Conservation (phyloP, 192 early-diverging fungal genomes). For the Chytriomyces sp. region DNA sequence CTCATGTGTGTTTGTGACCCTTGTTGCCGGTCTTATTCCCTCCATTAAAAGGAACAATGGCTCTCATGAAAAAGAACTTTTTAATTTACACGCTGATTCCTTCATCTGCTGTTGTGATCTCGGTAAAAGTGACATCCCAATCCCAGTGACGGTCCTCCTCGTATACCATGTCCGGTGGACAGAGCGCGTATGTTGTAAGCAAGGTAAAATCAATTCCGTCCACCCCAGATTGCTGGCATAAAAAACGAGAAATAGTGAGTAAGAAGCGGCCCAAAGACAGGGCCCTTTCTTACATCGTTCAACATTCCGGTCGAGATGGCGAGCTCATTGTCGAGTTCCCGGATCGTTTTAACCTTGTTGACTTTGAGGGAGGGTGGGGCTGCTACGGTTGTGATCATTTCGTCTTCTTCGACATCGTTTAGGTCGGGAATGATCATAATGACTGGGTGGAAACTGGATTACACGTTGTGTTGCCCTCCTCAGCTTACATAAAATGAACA, state of each 20-base stretch:
- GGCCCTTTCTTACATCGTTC: constrained; percentile 40
- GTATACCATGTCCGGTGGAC: constrained; percentile 40
- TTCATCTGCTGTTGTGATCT: constrained; percentile 18
- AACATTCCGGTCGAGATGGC: constrained; percentile 35
- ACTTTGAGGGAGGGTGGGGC: constrained; percentile 46
- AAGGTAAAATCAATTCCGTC: constrained; percentile 48
- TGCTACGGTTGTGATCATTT: constrained; percentile 48
- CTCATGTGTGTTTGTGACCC: too few species aligned
- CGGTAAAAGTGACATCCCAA: constrained; percentile 52
- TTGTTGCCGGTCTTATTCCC: too few species aligned
- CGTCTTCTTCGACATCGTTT: constrained; percentile 47
- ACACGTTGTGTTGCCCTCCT: neutral
- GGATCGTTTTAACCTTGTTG: constrained; percentile 50
- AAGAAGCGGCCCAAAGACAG: neutral
- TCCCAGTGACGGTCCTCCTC: constrained; percentile 53
- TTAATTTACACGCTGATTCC: neutral
- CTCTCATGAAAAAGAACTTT: neutral
- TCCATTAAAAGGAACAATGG: too few species aligned
- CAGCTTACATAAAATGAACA: neutral
- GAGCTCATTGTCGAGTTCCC: constrained; percentile 46
- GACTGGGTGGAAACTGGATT: constrained; percentile 14
- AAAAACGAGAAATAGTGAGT: neutral
- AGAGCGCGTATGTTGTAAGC: constrained; percentile 40
- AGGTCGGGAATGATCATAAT: constrained; percentile 51
- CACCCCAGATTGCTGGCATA: neutral